Conservation (phyloP, 2,329 filamentous ascomycete genomes). For the Botryosphaeria dothidea region DNA sequence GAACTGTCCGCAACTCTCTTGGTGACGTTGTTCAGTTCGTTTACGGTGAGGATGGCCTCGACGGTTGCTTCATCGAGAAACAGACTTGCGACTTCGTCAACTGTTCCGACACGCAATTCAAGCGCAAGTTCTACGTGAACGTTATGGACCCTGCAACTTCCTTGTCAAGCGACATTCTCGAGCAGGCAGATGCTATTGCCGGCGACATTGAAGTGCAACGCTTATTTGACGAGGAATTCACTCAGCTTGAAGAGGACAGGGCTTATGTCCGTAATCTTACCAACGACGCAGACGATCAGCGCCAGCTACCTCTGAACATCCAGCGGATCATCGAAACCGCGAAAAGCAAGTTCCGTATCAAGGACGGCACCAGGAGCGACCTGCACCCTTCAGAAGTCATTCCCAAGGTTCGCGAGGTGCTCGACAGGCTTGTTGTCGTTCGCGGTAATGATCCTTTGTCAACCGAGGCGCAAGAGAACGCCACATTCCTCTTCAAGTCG, state of each 20-base stretch:
- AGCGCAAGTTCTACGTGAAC: conserved; percentile 80
- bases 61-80: conserved; percentile 90
- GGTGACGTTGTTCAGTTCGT: conserved; percentile 97
- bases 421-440: conserved; percentile 80
- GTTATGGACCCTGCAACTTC: conserved; percentile 70
- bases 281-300: conserved; percentile 70
- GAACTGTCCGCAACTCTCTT: conserved; percentile 93
- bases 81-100: conserved; percentile 86
- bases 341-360: conserved; percentile 87
- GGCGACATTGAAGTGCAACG: conserved; percentile 87
- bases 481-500: conserved; percentile 89
- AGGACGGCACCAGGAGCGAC: conserved; percentile 82
- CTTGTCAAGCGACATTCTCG: conserved; percentile 70
- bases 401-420: conserved; percentile 70
- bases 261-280: conserved; percentile 71
- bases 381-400: conserved; percentile 87
- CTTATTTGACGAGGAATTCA: conserved; percentile 85
- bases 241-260: conserved; percentile 73
- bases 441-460: conserved; percentile 83
- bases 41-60: conserved; percentile 95
- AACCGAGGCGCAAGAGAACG: conserved; percentile 80
- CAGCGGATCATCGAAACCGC: conserved; percentile 88
- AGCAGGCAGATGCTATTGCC: conserved; percentile 81
- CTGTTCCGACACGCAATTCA: conserved; percentile 75
- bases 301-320: conserved; percentile 92